Evolutionary conservation across 129 eudicot species (phyloP).

Genomic region (Helianthus tuberosus): DNA sequence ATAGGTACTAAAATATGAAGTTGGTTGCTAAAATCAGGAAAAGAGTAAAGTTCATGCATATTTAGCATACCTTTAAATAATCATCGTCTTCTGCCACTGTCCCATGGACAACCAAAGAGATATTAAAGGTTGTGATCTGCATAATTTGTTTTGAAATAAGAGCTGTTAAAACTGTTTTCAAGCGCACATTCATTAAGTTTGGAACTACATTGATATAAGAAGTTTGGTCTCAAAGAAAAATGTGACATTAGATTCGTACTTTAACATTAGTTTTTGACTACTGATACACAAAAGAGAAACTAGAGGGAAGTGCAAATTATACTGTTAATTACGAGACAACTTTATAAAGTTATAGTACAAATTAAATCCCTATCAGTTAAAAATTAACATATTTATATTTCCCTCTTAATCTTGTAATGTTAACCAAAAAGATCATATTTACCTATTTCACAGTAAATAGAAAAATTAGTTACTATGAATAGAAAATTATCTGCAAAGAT

Average conservation of each 20-base stretch:
- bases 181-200: not conserved
- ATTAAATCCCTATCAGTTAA: not conserved
- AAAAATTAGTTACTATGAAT: not conserved
- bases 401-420: not conserved
- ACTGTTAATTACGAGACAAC: not conserved
- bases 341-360: not conserved
- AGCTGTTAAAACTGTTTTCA: not conserved
- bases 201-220: no score
- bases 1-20: not conserved
- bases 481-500: not conserved
- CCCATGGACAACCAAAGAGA: conserved; percentile 95
- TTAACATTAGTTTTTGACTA: not conserved
- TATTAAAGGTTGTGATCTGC: conserved; percentile 96
- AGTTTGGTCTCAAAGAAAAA: no score
- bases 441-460: not conserved
- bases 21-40: not conserved
- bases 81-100: conserved; percentile 90
- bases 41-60: not conserved
- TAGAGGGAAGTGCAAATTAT: not conserved
- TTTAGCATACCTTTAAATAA: conserved; percentile 62
- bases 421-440: not conserved
- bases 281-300: not conserved
- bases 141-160: not conserved
- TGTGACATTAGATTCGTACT: not conserved
- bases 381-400: not conserved